Evolutionary conservation across 805 yeast species (phyloP), one percentile per base, ranked within the genome.

Genomic region (Isabelozyma heimii): DNA sequence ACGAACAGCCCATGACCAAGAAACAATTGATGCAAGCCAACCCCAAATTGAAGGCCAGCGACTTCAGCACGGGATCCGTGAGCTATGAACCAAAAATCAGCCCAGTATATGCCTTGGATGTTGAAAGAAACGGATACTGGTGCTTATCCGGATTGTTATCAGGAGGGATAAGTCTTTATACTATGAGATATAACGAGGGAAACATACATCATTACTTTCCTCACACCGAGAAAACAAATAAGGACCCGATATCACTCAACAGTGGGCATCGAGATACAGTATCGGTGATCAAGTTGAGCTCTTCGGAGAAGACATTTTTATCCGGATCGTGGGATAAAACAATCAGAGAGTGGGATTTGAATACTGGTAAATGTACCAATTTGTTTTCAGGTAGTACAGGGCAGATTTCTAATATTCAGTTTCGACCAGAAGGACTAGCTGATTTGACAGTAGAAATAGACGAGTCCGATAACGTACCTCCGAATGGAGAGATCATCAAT

Each of bases 291-390:
- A 72, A 73, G 47, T 72, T 94, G 48, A 87, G 84, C 60, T 70
- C 75, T 33, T 69, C 68, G 7, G 92, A 92, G 58, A 78, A 78
- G 42, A 67, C 71, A 42, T 84, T 91, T 43, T 56, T 92, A 15
- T 84, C 94, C 45, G 97, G 97, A 0, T 79, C 90, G 14, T 94
- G 98, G 99, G 99, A 94, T 69, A 86, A 82, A 65, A 73, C 79
- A 16, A 77, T 92, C 1, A 65, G 83, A 6, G 81, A 85, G 53
- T 92, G 97, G 97, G 99, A 94, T 66, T 72, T 94, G 51, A 79
- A 89, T 55, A 79, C 86, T 0, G 97, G 97, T 1, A 65, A 71
- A 14, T 63, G 73, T 8, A 59, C 74, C 2, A 75, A 75, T 10
- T 64, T 75, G 26, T 89, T 75, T 60, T 57, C 65, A 2, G 84